Evolutionary conservation across 2,329 filamentous ascomycete genomes (phyloP), one percentile per base, ranked within the genome.

Genomic region (Thelonectria olida): DNA sequence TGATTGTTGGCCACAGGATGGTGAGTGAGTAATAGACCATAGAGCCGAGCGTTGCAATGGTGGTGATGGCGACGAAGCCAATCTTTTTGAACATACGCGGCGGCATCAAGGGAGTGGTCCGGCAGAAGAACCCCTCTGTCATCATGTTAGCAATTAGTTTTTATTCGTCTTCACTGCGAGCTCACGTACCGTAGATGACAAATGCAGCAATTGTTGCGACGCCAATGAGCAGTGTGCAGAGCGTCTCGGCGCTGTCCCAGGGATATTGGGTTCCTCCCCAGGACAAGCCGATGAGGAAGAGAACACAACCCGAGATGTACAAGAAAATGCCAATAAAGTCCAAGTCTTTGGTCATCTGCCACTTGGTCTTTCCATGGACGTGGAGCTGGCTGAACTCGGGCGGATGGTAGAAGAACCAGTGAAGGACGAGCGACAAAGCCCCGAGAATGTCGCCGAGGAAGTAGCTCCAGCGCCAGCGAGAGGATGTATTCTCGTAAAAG

Each of bases 381-480:
- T 82, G 79, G 13, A 81, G 75, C 70, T 79, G 78, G n/a, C 74
- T 70, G 67, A 77, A 82, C 9, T 75, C 76, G 0, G 83, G 81
- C 23, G 81, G 82, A 61, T 79, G 78, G 68, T 84, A 85, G 60
- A 81, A 79, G 64, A 81, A 73, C 45, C 72, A 71, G 58, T 78
- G 82, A 8, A 82, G 73, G 2, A 76, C 66, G 2, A 80, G 64
- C 7, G 78, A 73, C 10, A 81, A 52, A 8, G 73, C 74, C 19
- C 75, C 76, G 52, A 81, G 74, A 47, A 82, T 81, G 64, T 80
- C 79, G 58, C 78, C 79, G 5, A 85, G 64, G 63, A 81, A 84
- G 67, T 81, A 85, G 52, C 73, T 78, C 80, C 81, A 83, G 28
- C 83, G 75, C 82, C 83, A 85, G 15, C 73, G 70, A 3, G 76